Percentiles rank a stretch among this genome's conserved stretches.
These are phyloP conservation scores for Ophiostoma perfectum DNA, from an alignment of 2,329 filamentous ascomycete species.

Conservation along the genomic window DNA sequence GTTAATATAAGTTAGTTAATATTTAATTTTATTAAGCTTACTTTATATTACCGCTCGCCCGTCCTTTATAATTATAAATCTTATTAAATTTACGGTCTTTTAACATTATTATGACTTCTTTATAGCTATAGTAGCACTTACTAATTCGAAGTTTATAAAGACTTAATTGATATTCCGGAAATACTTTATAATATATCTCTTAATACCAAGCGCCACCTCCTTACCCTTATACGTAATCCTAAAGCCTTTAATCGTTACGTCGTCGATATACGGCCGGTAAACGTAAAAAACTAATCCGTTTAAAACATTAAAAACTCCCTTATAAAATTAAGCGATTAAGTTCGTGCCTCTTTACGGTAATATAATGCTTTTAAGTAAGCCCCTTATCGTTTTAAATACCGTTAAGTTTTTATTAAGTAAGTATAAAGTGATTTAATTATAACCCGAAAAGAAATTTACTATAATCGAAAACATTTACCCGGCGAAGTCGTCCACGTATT, in stretches of 20 bases:
- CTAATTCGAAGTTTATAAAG: not conserved
- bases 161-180: not conserved
- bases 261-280: not conserved
- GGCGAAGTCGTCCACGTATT: constrained; percentile 10
- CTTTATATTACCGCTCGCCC: not conserved
- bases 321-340: constrained; percentile 8
- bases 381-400: not conserved
- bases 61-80: not conserved
- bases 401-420: not conserved
- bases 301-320: not conserved
- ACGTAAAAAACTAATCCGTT: not conserved
- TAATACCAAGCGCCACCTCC: not conserved
- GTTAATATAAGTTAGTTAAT: not conserved
- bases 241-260: not conserved
- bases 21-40: not conserved
- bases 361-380: not conserved
- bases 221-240: not conserved
- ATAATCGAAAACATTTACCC: not conserved
- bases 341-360: not conserved
- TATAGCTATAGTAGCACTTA: not conserved
- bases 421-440: constrained; percentile 7
- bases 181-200: not conserved
- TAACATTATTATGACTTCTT: constrained; percentile 13
- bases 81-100: not conserved
- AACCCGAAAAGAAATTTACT: not conserved